Percentiles rank a stretch among this genome's conserved stretches.
These are phyloP conservation scores for Powellomyces hirtus DNA, from an alignment of 192 early-diverging fungal species.

Conservation along the genomic window DNA sequence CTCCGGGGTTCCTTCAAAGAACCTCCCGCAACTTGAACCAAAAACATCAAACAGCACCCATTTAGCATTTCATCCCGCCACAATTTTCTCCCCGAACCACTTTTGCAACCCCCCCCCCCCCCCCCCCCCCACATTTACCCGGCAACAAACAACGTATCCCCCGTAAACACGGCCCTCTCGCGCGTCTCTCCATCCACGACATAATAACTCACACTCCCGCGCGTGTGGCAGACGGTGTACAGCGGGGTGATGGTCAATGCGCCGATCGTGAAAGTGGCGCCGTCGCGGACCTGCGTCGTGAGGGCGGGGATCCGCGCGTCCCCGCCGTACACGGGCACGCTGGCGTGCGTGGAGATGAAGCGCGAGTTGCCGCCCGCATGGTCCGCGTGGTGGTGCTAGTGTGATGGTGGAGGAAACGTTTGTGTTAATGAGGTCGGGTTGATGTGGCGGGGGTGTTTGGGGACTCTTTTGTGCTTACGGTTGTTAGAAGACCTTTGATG, in stretches of 20 bases:
- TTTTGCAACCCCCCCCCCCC: neutral
- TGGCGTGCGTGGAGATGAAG: conserved; percentile 47
- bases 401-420: too few species aligned
- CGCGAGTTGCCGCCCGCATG: conserved; percentile 79
- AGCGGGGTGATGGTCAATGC: conserved; percentile 66
- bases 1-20: conserved; percentile 86
- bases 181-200: conserved; percentile 55
- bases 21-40: conserved; percentile 71
- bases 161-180: conserved; percentile 82
- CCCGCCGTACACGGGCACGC: conserved; percentile 75
- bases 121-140: conserved; percentile 15
- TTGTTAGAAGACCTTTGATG: conserved; percentile 8
- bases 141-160: conserved; percentile 79
- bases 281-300: conserved; percentile 68
- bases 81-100: too few species aligned
- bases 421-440: too few species aligned
- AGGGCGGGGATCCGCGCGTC: conserved; percentile 83
- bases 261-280: conserved; percentile 74
- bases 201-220: conserved; percentile 69
- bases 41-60: too few species aligned
- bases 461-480: neutral
- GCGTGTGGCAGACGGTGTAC: conserved; percentile 85
- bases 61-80: too few species aligned
- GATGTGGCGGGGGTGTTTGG: too few species aligned
- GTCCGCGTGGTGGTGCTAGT: conserved; percentile 92